Evolutionary conservation across 352 stramenopile species (phyloP).

Genomic region (Phytophthora rubi): DNA sequence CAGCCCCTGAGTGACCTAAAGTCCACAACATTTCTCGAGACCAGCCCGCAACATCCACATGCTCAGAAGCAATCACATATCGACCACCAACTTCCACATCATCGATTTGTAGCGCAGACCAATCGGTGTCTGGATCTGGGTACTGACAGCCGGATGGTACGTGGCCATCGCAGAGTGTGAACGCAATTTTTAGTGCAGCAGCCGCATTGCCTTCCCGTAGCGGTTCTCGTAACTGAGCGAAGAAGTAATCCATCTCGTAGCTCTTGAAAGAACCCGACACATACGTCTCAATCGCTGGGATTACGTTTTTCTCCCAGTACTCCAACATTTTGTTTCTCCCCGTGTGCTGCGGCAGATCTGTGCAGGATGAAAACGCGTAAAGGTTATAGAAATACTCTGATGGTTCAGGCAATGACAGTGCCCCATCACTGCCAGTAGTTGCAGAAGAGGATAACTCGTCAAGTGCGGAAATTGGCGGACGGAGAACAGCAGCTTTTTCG

Average conservation of each 20-base stretch:
- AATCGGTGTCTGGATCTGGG: slow-evolving; percentile 81
- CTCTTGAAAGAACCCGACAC: slow-evolving; percentile 85
- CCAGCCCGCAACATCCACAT: slow-evolving; percentile 48
- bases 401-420: slow-evolving; percentile 8
- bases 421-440: slow-evolving; percentile 12
- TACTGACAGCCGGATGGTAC: slow-evolving; percentile 81
- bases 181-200: slow-evolving; percentile 81
- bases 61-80: slow-evolving; percentile 56
- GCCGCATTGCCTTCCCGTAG: slow-evolving; percentile 77
- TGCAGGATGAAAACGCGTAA: slow-evolving; percentile 68
- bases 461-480: slow-evolving; percentile 20
- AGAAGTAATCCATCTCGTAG: slow-evolving; percentile 91
- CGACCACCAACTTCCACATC: slow-evolving; percentile 70
- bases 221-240: slow-evolving; percentile 79
- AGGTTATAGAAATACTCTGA: slow-evolving; percentile 75
- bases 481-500: slow-evolving; percentile 38
- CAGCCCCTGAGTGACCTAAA: slow-evolving; percentile 58
- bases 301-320: slow-evolving; percentile 88
- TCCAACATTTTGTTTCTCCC: slow-evolving; percentile 84
- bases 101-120: slow-evolving; percentile 77
- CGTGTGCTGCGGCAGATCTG: slow-evolving; percentile 70
- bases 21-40: slow-evolving; percentile 71
- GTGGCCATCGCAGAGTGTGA: slow-evolving; percentile 81
- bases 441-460: slow-evolving; percentile 19
- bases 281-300: slow-evolving; percentile 83